These are phyloP conservation scores for Phytopythium oedochilum DNA, from an alignment of 352 stramenopile species.

Conservation along the genomic window DNA sequence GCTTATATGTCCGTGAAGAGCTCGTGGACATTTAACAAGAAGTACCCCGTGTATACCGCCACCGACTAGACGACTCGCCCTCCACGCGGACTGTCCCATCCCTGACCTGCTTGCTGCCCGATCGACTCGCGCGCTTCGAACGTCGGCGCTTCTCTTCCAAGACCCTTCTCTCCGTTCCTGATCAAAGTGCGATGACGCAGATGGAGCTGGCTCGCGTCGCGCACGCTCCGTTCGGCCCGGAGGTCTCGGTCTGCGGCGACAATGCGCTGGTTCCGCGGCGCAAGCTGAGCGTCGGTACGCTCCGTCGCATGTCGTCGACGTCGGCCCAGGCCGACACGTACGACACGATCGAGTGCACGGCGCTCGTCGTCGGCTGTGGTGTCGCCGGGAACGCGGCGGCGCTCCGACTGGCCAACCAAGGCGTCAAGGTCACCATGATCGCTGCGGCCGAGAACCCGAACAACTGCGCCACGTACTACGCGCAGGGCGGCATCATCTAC, in stretches of 20 bases:
- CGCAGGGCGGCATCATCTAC: conserved; percentile 96
- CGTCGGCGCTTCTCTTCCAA: neutral
- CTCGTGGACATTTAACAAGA: conserved; percentile 83
- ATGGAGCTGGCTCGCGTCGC: conserved; percentile 35
- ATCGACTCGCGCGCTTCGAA: neutral
- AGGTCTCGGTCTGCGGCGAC: conserved; percentile 10
- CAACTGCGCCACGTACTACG: conserved; percentile 95
- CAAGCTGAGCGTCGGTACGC: conserved; percentile 24
- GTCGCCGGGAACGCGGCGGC: conserved; percentile 74
- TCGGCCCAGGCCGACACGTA: conserved; percentile 17
- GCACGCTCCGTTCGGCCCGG: conserved; percentile 24
- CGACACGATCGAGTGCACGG: conserved; percentile 55
- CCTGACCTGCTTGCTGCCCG: neutral
- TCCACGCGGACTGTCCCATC: neutral
- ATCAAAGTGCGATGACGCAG: conserved; percentile 38
- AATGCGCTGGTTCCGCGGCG: conserved; percentile 26
- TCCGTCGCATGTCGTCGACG: conserved; percentile 30
- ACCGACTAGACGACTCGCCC: conserved; percentile 38
- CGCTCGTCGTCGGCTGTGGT: conserved; percentile 73
- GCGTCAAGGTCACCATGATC: conserved; percentile 80
- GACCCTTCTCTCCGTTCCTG: neutral
- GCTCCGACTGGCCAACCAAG: conserved; percentile 67
- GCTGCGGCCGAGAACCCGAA: conserved; percentile 60
- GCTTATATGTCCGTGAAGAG: conserved; percentile 80
- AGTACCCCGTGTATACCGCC: conserved; percentile 71